Percentiles rank a stretch among this genome's conserved stretches.
phyloP scores from a whole-genome alignment of 495 filamentous ascomycete species.

The Penicillium silybi region DNA sequence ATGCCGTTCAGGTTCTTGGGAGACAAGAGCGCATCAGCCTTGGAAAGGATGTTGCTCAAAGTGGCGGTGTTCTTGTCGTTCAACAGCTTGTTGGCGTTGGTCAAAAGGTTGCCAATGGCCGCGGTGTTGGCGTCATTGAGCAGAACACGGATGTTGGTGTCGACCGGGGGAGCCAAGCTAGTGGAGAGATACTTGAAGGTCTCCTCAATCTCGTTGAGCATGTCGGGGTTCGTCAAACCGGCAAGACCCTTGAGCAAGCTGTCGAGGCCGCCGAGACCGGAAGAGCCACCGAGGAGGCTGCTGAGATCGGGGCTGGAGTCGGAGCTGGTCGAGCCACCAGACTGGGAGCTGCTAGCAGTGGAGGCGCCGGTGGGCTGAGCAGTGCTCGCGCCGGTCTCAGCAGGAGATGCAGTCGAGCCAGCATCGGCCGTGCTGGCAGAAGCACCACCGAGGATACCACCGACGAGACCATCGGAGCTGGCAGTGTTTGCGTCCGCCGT shows the following conservation, averaged over 20 bases:
- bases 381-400: conserved; percentile 3
- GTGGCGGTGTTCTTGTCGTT: conserved; percentile 32
- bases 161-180: conserved; percentile 32
- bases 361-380: not conserved
- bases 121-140: conserved; percentile 24
- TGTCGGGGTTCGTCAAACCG: conserved; percentile 18
- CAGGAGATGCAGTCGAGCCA: conserved; percentile 1
- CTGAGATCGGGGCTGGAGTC: conserved; percentile 3
- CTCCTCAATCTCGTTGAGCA: conserved; percentile 26
- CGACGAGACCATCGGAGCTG: not conserved
- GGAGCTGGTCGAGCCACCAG: not conserved
- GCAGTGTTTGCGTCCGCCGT: not conserved
- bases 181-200: conserved; percentile 37
- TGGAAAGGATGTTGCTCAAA: conserved; percentile 27
- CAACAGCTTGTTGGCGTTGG: conserved; percentile 28
- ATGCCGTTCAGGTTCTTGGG: conserved; percentile 37
- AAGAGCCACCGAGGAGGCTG: not conserved
- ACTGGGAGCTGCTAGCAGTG: not conserved
- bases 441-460: not conserved
- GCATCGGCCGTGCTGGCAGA: not conserved
- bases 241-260: conserved; percentile 15
- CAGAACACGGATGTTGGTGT: conserved; percentile 39
- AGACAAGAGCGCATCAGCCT: conserved; percentile 27
- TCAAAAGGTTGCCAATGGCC: conserved; percentile 21
- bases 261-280: conserved; percentile 4